Conservation (phyloP, 257 asterid genomes). For the Coffea eugenioides region DNA sequence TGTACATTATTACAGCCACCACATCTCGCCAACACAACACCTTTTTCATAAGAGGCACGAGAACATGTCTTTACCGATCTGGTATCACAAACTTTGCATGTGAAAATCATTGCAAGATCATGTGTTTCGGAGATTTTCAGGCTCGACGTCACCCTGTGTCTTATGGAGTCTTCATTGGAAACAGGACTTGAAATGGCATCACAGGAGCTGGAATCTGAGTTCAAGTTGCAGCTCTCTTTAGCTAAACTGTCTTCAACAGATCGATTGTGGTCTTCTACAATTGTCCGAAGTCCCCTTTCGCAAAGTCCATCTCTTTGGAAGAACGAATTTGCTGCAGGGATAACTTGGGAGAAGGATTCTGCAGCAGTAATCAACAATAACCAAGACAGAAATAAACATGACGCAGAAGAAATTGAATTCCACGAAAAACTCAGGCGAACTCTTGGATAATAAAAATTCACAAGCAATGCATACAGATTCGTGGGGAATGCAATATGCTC, state of each 20-base stretch:
- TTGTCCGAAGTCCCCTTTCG: slow-evolving; percentile 46
- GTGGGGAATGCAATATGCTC: no score
- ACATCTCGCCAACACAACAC: slow-evolving; percentile 81
- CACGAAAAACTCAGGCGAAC: not conserved
- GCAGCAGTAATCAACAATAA: slow-evolving; percentile 19
- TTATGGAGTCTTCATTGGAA: slow-evolving; percentile 21
- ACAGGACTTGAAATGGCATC: slow-evolving; percentile 16
- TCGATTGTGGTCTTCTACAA: slow-evolving; percentile 28
- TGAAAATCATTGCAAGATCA: slow-evolving; percentile 71
- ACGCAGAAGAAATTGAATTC: not conserved
- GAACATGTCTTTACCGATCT: slow-evolving; percentile 70
- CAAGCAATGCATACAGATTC: not conserved
- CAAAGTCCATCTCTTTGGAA: slow-evolving; percentile 22
- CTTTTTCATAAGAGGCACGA: slow-evolving; percentile 77
- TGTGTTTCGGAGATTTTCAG: slow-evolving; percentile 63
- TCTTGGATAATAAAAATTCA: not conserved
- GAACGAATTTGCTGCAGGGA: slow-evolving; percentile 43
- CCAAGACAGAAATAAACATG: not conserved
- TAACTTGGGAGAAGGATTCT: slow-evolving; percentile 37
- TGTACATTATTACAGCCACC: slow-evolving; percentile 78
- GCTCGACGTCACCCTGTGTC: slow-evolving; percentile 44
- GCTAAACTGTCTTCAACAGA: slow-evolving; percentile 26
- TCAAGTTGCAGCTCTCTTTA: slow-evolving; percentile 35
- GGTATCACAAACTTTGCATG: slow-evolving; percentile 74
- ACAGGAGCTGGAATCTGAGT: slow-evolving; percentile 19